Evolutionary conservation across 495 filamentous ascomycete genomes (phyloP), one percentile per base, ranked within the genome.

Genomic region (Xylaria telfairii): DNA sequence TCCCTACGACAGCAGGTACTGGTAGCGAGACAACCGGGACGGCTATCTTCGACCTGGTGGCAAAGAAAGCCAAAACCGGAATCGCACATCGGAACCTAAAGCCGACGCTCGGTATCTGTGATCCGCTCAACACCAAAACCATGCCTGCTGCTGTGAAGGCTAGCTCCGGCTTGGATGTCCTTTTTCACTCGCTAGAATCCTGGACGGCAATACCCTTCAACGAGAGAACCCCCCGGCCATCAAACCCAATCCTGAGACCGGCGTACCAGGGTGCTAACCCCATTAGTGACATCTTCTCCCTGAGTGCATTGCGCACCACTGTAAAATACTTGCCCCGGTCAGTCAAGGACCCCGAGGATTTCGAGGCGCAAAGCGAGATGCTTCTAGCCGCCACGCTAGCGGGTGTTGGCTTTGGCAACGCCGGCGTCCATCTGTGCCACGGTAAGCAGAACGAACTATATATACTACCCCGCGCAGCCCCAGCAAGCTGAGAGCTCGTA

Each of bases 211-310:
- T 99, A 70, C 96, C 96, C 0, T 98, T 93, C 82, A 86, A 92
- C 75, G 89, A 95, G 81, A 89, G 96, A 65, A 87, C 84, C 0
- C 96, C 96, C 0, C 86, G 95, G 7, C 96, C 96, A 6, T 81
- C 89, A 15, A 98, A 99, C 78, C 96, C 96, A 0, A 92, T 98
- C 73, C 86, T 95, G 61, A 86, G 96, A 3, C 96, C 96, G 0
- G 94, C 96, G 3, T 99, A 99, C 76, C 96, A 99, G 76, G 96
- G 96, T 51, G 94, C 96, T 8, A 99, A 99, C 79, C 96, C 96
- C 3, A 98, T 99, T 60, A 95, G 92, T 26, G 96, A 99, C 76
- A 93, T 99, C 68, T 99, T 99, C 83, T 94, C 91, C 30, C 85
- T 98, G 17, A 89, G 91, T 66, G 93, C 95, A 3, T 87, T 99